Evolutionary conservation across 1,139 yeast species (phyloP).

Genomic region (Geotrichum histeridarum): DNA sequence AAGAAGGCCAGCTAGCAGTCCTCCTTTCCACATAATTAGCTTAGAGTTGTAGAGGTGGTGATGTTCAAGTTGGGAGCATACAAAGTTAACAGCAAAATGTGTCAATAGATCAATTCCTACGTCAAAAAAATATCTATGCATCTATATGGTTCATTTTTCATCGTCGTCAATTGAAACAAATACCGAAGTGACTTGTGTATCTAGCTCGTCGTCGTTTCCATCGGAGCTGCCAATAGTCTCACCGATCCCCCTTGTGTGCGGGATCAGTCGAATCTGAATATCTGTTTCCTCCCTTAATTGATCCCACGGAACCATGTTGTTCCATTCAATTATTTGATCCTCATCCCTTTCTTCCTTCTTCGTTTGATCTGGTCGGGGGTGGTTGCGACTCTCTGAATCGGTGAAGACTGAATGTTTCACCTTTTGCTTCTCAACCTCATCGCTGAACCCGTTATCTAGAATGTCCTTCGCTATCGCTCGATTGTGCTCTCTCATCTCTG

Average conservation of each 20-base stretch:
- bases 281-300: slow-evolving; percentile 28
- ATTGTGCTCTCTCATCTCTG: slow-evolving; percentile 8
- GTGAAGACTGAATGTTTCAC: slow-evolving; percentile 1
- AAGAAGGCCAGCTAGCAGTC: slow-evolving; percentile 4
- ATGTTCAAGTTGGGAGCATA: background rate
- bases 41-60: slow-evolving; percentile 1
- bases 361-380: slow-evolving; percentile 14
- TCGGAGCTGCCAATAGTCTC: background rate
- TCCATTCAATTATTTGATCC: slow-evolving; percentile 28
- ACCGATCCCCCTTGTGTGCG: slow-evolving; percentile 26
- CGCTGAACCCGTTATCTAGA: background rate
- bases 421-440: background rate
- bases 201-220: background rate
- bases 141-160: background rate
- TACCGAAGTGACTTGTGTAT: slow-evolving; percentile 1
- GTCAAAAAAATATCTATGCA: background rate
- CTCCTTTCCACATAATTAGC: slow-evolving; percentile 3
- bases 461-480: slow-evolving; percentile 8
- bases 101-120: background rate
- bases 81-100: background rate
- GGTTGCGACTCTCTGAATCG: background rate
- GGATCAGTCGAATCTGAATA: slow-evolving; percentile 28
- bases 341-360: slow-evolving; percentile 17
- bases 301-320: slow-evolving; percentile 31
- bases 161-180: slow-evolving; percentile 11